phyloP scores from a whole-genome alignment of 1,284 basidiomycete genomes.

The Malassezia restricta region DNA sequence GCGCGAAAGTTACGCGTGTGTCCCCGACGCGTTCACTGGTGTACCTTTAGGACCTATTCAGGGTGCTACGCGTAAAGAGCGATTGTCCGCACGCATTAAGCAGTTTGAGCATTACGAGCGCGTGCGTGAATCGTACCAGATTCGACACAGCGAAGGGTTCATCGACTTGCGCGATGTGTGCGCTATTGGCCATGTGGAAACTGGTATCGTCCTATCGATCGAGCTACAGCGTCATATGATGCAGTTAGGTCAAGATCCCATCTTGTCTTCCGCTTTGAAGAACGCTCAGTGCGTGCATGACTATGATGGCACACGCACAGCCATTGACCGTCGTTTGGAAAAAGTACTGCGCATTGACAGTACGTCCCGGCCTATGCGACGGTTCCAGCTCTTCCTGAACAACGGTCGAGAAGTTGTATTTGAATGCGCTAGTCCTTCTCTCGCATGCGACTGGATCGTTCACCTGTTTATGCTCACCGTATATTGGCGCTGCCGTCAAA shows the following conservation, averaged over 20 bases:
- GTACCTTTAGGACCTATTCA: constrained; percentile 18
- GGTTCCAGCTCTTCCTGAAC: constrained; percentile 63
- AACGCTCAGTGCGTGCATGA: constrained; percentile 3
- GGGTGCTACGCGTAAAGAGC: constrained; percentile 28
- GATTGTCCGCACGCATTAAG: constrained; percentile 36
- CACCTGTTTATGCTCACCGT: constrained; percentile 57
- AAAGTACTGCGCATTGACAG: constrained; percentile 59
- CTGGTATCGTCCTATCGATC: constrained; percentile 6
- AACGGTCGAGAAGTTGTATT: constrained; percentile 61
- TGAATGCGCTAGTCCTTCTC: constrained; percentile 51
- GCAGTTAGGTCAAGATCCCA: neutral
- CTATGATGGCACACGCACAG: constrained; percentile 10
- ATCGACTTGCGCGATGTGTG: constrained; percentile 59
- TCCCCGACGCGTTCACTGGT: constrained; percentile 50
- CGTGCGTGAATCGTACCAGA: constrained; percentile 57
- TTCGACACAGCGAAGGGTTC: constrained; percentile 57
- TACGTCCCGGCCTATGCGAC: constrained; percentile 51
- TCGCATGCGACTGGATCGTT: constrained; percentile 66
- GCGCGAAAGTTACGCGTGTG: constrained; percentile 53
- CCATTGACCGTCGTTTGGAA: constrained; percentile 3
- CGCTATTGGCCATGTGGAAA: constrained; percentile 52
- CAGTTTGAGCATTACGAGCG: constrained; percentile 31
- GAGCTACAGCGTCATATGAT: neutral
- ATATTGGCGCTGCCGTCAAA: constrained; percentile 66
- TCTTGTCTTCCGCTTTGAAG: neutral